phyloP scores from a whole-genome alignment of 2,329 filamentous ascomycete genomes.

The Seiridium unicorne region DNA sequence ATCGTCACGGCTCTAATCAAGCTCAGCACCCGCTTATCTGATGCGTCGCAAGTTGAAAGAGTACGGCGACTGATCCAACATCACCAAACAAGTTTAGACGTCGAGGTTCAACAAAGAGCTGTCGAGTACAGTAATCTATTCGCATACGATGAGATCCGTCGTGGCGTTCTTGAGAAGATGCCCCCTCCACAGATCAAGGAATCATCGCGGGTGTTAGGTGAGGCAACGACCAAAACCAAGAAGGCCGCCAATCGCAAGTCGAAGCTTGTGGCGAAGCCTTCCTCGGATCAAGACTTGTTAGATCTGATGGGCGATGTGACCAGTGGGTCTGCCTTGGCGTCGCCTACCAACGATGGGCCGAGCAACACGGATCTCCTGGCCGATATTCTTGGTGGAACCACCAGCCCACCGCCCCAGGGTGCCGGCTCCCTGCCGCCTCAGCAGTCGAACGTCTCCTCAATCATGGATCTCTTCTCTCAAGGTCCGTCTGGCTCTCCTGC shows the following conservation, averaged over 20 bases:
- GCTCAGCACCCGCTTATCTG: constrained; percentile 82
- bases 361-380: constrained; percentile 86
- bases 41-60: constrained; percentile 82
- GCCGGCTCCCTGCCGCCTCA: constrained; percentile 50
- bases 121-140: constrained; percentile 98
- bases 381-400: constrained; percentile 80
- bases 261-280: constrained; percentile 69
- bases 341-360: constrained; percentile 53
- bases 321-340: constrained; percentile 57
- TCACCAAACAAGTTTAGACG: constrained; percentile 83
- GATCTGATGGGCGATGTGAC: constrained; percentile 80
- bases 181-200: constrained; percentile 95
- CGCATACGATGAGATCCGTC: constrained; percentile 79
- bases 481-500: constrained; percentile 37
- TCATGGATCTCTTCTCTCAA: constrained; percentile 84
- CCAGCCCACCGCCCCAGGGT: constrained; percentile 46
- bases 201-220: constrained; percentile 85
- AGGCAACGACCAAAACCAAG: constrained; percentile 68
- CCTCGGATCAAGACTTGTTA: constrained; percentile 83
- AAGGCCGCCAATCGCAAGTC: constrained; percentile 71
- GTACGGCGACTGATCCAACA: constrained; percentile 74
- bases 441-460: constrained; percentile 62
- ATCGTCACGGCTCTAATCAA: constrained; percentile 96
- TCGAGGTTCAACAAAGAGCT: constrained; percentile 93
- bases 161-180: constrained; percentile 95